Conservation (phyloP, 2,329 filamentous ascomycete species). For the Botrytis tulipae region DNA sequence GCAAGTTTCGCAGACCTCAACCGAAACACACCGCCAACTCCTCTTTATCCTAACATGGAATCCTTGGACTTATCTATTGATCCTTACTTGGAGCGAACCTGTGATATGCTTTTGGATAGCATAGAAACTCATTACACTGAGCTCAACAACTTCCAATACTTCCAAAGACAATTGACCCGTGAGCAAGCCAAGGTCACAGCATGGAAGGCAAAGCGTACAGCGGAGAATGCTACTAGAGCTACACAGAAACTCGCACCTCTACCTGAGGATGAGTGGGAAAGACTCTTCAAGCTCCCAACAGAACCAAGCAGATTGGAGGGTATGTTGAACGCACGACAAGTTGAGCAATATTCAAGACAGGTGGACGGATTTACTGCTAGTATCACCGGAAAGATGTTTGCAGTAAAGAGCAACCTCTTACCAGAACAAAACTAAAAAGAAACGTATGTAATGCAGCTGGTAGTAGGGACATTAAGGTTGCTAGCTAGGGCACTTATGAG, state of each 20-base stretch:
- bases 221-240: conserved; percentile 82
- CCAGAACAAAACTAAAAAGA: conserved; percentile 41
- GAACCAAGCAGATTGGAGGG: conserved; percentile 72
- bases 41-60: conserved; percentile 85
- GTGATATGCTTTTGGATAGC: conserved; percentile 90
- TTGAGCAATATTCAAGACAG: conserved; percentile 96
- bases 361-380: conserved; percentile 93
- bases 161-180: conserved; percentile 87
- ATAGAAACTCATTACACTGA: conserved; percentile 98
- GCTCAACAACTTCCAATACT: conserved; percentile 98
- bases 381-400: conserved; percentile 97
- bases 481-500: conserved; percentile 18
- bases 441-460: conserved; percentile 18
- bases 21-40: conserved; percentile 58
- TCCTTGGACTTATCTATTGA: conserved; percentile 87
- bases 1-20: conserved; percentile 75
- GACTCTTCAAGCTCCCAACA: conserved; percentile 95
- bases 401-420: conserved; percentile 71
- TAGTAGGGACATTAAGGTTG: not conserved
- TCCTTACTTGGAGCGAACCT: conserved; percentile 97
- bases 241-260: conserved; percentile 85
- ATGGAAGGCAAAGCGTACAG: conserved; percentile 96
- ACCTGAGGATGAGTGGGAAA: conserved; percentile 97
- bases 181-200: conserved; percentile 96
- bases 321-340: conserved; percentile 72